Evolutionary conservation across 345 rosid genomes (phyloP), one percentile per base, ranked within the genome.

Genomic region (Pugionium cornutum): DNA sequence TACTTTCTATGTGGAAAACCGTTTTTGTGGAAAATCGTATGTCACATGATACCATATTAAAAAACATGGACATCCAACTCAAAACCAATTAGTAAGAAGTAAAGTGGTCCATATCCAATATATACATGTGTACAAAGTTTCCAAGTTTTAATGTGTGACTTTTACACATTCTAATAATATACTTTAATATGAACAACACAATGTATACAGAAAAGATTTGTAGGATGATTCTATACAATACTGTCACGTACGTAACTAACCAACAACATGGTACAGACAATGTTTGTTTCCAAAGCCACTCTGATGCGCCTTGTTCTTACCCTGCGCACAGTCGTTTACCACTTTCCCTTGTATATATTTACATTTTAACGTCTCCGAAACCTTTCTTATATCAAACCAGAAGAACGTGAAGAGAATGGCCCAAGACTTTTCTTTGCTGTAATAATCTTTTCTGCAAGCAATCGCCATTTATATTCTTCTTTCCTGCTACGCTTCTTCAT

Each of bases 401-500:
- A 5, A 18, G 46, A 63, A 39, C 76, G 69, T 67, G 78, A 53
- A 6, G 80, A 64, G 73, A 86, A 80, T 9, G 87, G 87, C 8
- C 88, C 83, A 4, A 78, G 57, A 4, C 82, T 73, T 47, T 72
- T 83, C 78, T 77, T 89, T 0, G 92, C 86, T 36, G 82, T 73
- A 18, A 65, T 66, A 52, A 92, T 86, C 75, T 87, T 92, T 72
- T 80, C 81, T 7, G 82, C 96, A 78, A 89, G 79, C 78, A 78
- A 62, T 61, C 74, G 81, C 96, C 89, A 86, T 71, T 67, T 87
- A 0, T 81, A 77, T 52, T 86, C 88, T 10, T 87, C 89, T 82
- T 82, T 92, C 89, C 84, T 86, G 63, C 77, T 79, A 45, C 83
- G 83, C 73, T 79, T 83, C 80, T 55, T 81, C 83, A 86, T 75